phyloP scores from a whole-genome alignment of 192 early-diverging fungal species.

The Mortierella antarctica region DNA sequence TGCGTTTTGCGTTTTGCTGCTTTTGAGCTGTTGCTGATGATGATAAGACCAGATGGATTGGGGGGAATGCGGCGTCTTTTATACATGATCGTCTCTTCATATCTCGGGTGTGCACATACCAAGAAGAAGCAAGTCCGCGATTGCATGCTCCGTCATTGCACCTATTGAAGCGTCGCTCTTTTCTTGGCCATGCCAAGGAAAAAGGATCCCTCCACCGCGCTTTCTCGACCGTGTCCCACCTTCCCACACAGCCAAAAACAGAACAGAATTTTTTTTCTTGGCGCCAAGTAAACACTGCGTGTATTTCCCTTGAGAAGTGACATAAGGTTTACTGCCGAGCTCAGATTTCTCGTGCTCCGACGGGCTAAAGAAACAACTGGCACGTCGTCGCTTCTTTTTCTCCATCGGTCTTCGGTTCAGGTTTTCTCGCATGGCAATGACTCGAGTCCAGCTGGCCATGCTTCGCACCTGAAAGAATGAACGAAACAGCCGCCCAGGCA shows the following conservation, averaged over 20 bases:
- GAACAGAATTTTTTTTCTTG: constrained; percentile 1
- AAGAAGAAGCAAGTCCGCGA: neutral
- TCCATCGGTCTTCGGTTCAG: too few species aligned
- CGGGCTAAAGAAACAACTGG: too few species aligned
- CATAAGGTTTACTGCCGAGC: too few species aligned
- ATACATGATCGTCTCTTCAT: neutral
- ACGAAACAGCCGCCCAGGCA: too few species aligned
- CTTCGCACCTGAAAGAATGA: too few species aligned
- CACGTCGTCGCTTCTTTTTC: too few species aligned
- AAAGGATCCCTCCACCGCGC: neutral
- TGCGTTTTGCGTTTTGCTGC: neutral
- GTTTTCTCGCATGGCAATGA: too few species aligned
- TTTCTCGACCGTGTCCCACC: neutral
- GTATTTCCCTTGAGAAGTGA: neutral
- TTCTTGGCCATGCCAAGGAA: constrained; percentile 19
- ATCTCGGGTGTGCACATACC: neutral
- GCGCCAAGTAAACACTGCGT: neutral
- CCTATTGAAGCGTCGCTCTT: too few species aligned
- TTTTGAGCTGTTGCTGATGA: neutral
- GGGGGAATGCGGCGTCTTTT: neutral
- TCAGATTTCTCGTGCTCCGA: too few species aligned
- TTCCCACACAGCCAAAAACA: neutral
- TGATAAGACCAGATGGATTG: neutral
- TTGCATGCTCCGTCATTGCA: neutral
- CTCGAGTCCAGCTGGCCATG: too few species aligned